Evolutionary conservation across 768 basidiomycete species (phyloP), one percentile per base, ranked within the genome.

Genomic region (Podaxis sp.): DNA sequence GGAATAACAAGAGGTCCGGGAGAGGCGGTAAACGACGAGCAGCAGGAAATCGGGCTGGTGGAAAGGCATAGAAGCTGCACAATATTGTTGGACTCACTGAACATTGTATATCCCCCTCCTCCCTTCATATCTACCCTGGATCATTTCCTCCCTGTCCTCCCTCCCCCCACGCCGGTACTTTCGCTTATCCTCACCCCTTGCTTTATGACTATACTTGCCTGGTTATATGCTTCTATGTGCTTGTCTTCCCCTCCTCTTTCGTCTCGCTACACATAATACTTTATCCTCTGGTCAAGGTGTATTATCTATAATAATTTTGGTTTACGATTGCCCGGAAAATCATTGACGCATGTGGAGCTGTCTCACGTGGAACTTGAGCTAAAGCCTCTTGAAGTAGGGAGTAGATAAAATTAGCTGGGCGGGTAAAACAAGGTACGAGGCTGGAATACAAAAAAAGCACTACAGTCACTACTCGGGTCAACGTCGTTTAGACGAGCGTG

Each of bases 401-500:
- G 19, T 5, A 38, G 54, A 55, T 55, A 55, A 55, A 46, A 55
- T 40, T 38, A 55, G 54, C 36, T 37, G 13, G 22, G 12, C 15
- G 29, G n/a, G 37, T 38, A 55, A 46, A 7, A 43, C n/a, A 58
- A 24, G 19, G 41, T 29, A 53, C 43, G 64, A 64, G 54, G 57
- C 53, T 54, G 36, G 25, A 40, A 54, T 33, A 41, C 33, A 36
- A 33, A 61, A 64, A 27, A 24, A 59, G 51, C 54, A 49, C 15
- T 38, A 67, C 43, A 33, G 55, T 37, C 43, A 29, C 29, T 36
- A 43, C 25, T 13, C 52, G 17, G 36, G 53, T 85, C 79, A 89
- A 66, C 89, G 86, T 66, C 89, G 82, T 77, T 91, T 91, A 57
- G 86, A 85, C 64, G 86, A 82, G 63, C 90, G 82, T 40, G 77